These are phyloP conservation scores for Suillus hirtellus DNA, from an alignment of 768 basidiomycete genomes.

Conservation along the genomic window DNA sequence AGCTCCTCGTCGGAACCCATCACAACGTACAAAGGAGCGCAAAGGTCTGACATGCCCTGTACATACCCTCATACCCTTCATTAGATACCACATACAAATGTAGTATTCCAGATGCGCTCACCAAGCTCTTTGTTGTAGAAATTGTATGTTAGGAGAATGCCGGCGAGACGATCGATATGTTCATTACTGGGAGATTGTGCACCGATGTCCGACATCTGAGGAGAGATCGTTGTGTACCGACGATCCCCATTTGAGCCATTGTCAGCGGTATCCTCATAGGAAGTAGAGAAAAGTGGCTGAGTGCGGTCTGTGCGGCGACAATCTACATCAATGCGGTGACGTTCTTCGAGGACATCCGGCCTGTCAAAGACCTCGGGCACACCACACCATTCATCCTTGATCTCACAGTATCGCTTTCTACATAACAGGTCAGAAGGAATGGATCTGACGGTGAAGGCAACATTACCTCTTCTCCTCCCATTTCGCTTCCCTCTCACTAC, in stretches of 20 bases:
- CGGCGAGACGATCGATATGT: constrained; percentile 86
- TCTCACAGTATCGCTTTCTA: constrained; percentile 67
- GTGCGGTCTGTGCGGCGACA: constrained; percentile 93
- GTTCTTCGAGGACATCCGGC: constrained; percentile 81
- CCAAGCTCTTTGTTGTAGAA: constrained; percentile 87
- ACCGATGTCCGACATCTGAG: constrained; percentile 69
- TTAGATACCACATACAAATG: constrained; percentile 14
- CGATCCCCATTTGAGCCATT: constrained; percentile 52
- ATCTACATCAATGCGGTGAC: constrained; percentile 95
- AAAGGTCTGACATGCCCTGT: constrained; percentile 98
- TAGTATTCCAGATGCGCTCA: constrained; percentile 37
- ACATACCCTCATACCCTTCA: constrained; percentile 72
- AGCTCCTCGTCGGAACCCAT: constrained; percentile 85
- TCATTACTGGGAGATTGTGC: constrained; percentile 89
- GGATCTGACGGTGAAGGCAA: background rate
- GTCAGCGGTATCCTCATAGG: constrained; percentile 34
- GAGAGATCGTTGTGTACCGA: constrained; percentile 73
- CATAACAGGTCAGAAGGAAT: constrained; percentile 1
- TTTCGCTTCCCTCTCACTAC: constrained; percentile 54
- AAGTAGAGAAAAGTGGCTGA: constrained; percentile 81
- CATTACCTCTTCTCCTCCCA: constrained; percentile 68
- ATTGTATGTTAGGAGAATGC: constrained; percentile 88
- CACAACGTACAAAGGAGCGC: constrained; percentile 90
- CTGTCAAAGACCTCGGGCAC: constrained; percentile 80
- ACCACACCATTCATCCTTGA: constrained; percentile 83